Conservation (phyloP, 306 rosid genomes). For the Pterocarpus santalinus region DNA sequence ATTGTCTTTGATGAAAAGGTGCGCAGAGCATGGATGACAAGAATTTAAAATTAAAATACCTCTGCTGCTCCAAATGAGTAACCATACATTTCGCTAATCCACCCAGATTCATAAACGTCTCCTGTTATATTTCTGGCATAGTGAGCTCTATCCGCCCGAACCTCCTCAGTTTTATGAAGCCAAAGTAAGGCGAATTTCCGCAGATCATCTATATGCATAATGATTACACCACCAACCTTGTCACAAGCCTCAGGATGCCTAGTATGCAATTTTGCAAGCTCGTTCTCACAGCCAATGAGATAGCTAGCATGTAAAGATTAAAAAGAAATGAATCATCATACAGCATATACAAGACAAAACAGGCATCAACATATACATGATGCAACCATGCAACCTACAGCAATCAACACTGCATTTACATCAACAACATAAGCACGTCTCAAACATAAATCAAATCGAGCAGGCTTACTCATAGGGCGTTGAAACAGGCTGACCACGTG, state of each 20-base stretch:
- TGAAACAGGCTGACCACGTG: constrained; percentile 89
- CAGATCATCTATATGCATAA: constrained; percentile 97
- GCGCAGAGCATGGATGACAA: not conserved
- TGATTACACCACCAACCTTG: constrained; percentile 97
- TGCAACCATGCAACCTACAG: not conserved
- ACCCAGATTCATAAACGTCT: constrained; percentile 88
- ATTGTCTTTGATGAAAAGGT: not conserved
- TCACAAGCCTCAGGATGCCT: constrained; percentile 97
- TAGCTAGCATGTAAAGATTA: constrained; percentile 59
- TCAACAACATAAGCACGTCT: not conserved
- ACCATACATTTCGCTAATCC: constrained; percentile 99
- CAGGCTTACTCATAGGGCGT: constrained; percentile 93
- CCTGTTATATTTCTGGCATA: constrained; percentile 95
- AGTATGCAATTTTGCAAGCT: constrained; percentile 90
- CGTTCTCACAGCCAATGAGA: constrained; percentile 96
- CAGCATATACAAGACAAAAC: constrained; percentile 20
- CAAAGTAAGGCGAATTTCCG: constrained; percentile 84
- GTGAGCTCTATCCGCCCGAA: constrained; percentile 96
- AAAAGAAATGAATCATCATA: not conserved
- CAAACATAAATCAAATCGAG: no score
- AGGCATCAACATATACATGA: constrained; percentile 9
- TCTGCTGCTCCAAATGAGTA: constrained; percentile 99
- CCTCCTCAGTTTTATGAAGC: constrained; percentile 98
- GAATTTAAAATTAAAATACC: constrained; percentile 61
- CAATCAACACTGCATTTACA: not conserved